phyloP scores from a whole-genome alignment of 2,329 filamentous ascomycete genomes.

The Pleoardoris graminearum region DNA sequence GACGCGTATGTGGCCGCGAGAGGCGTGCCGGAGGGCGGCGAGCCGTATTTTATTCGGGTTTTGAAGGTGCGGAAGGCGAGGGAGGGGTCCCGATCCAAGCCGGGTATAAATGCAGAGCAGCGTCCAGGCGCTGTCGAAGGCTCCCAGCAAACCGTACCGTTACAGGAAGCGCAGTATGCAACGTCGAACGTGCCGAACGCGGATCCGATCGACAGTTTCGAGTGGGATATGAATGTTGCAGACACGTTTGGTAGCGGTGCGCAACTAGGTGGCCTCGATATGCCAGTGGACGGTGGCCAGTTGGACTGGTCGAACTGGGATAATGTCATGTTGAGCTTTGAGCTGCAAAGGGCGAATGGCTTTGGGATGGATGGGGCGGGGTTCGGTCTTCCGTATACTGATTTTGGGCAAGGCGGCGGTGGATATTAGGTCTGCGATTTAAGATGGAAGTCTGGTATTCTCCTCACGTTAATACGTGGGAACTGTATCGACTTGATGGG shows the following conservation, averaged over 20 bases:
- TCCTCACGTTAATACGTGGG: not conserved
- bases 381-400: not conserved
- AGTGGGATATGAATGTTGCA: constrained; percentile 20
- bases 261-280: constrained; percentile 13
- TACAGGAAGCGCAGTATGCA: not conserved
- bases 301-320: constrained; percentile 39
- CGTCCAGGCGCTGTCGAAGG: not conserved
- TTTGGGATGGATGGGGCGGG: constrained; percentile 1
- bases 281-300: constrained; percentile 21
- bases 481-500: too few relatives aligned
- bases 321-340: constrained; percentile 30
- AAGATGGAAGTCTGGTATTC: not conserved
- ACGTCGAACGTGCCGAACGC: not conserved
- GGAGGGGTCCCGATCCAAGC: not conserved
- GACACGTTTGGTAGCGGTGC: not conserved
- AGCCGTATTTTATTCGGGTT: constrained; percentile 29
- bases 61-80: constrained; percentile 17
- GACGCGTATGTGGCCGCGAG: constrained; percentile 30
- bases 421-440: not conserved
- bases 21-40: constrained; percentile 11
- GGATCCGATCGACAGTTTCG: constrained; percentile 10
- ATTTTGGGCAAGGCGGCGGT: too few relatives aligned
- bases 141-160: not conserved
- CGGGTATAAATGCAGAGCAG: not conserved
- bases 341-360: constrained; percentile 11